Percentiles rank a stretch among this genome's conserved stretches.
These are phyloP conservation scores for Crithidia bombi DNA, from an alignment of 208 protist species.

Conservation along the genomic window DNA sequence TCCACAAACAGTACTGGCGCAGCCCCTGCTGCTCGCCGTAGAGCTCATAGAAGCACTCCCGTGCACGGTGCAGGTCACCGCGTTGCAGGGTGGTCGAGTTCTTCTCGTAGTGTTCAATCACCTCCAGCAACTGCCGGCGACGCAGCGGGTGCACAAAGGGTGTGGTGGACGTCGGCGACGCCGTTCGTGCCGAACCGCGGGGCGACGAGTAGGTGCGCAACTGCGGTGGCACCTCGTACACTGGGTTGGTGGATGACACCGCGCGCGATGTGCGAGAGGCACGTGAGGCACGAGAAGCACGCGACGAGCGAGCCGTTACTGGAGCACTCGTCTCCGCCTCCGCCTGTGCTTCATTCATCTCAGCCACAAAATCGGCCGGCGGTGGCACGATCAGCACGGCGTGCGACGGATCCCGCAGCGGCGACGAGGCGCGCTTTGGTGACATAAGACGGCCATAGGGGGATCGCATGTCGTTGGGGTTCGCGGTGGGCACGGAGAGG, in stretches of 20 bases:
- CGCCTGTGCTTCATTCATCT: not conserved
- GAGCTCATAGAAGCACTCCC: conserved; percentile 52
- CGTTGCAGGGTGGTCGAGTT: conserved; percentile 22
- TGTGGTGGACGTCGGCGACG: not conserved
- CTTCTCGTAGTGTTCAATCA: conserved; percentile 41
- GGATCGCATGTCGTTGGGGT: conserved; percentile 27
- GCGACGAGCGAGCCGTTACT: conserved; percentile 9
- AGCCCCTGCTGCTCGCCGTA: conserved; percentile 48
- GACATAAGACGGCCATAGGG: conserved; percentile 32
- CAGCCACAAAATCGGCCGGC: conserved; percentile 5
- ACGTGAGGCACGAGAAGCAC: conserved; percentile 4
- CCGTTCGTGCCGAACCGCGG: conserved; percentile 8
- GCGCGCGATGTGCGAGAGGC: not conserved
- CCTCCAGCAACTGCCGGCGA: conserved; percentile 40
- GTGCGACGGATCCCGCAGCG: conserved; percentile 19
- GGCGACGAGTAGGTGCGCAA: conserved; percentile 35
- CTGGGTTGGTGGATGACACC: not conserved
- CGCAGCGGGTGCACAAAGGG: conserved; percentile 19
- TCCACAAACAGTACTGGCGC: conserved; percentile 55
- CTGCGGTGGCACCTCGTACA: conserved; percentile 12
- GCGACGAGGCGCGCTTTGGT: conserved; percentile 18
- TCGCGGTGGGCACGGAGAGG: conserved; percentile 5
- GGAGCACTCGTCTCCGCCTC: not conserved
- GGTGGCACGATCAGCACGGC: conserved; percentile 17
- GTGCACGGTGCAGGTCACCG: conserved; percentile 40